Base-by-base conservation (phyloP, 2,329 filamentous ascomycete species). In the Ophiosphaerella herpotricha region DNA sequence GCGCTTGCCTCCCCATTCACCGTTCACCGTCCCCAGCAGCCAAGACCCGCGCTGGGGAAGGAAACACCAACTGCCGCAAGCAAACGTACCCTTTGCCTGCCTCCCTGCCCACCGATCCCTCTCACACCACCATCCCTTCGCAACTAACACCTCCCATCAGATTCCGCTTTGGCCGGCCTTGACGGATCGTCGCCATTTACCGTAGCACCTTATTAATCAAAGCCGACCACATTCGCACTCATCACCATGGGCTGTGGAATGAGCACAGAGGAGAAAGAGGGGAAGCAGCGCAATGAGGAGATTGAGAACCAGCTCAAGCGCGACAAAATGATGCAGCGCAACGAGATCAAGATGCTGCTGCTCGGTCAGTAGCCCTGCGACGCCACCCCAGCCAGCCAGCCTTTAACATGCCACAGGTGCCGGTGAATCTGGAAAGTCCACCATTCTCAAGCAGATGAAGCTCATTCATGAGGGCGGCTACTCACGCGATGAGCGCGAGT, bases 211-310 rank as follows among this genome's bases (percentile, higher is more conserved):
- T 71, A 70, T 68, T 72, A 62, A 53, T 52, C 48, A 43, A 34
- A 35, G 39, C 35, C 37, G 33, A 49, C 46, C 36, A 53, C 48
- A 34, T 46, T 49, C 37, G 34, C 52, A 54, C 31, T 58, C 55
- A 62, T 75, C 88, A 91, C 82, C 71, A 99, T 99, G 94, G 94
- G 94, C 86, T 99, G 94, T 78, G 93, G 93, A 80, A 96, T 97
- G 91, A 97, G 93, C 77, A 96, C 94, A 74, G 94, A 97, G 82
- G 94, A 97, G 81, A 97, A 97, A 88, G 94, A 97, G 91, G 93
- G 94, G 80, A 97, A 97, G 90, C 90, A 91, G 82, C 88, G 94
- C 68, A 97, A 99, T 76, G 94, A 99, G 84, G 93, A 97, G 86
- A 99, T 99, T 73, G 94, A 99, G 80, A 97, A 97, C 77, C 93